Base-by-base conservation (phyloP, 1,284 basidiomycete genomes). In the Puccinia novopanici region DNA sequence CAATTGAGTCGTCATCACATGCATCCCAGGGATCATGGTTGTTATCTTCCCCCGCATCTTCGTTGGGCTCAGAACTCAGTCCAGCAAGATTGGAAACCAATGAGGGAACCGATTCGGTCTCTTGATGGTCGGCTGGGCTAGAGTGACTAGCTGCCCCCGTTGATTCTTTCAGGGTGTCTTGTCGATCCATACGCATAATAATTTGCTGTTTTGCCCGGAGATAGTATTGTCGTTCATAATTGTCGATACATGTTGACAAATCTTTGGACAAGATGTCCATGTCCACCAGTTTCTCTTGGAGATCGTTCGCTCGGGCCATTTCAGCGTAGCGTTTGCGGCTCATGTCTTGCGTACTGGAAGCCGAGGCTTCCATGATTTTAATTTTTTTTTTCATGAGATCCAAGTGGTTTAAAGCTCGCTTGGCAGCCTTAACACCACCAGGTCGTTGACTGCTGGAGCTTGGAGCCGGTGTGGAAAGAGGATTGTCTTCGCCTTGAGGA, bases 221-320 rank as follows among this genome's bases (percentile, higher is more conserved):
- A 22, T 3, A 67, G 37, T 67, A 67, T 2, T 19, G 24, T 15
- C 15, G 40, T 17, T 67, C 34, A 22, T 6, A 67, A 3, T 67
- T 22, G 45, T 45, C 65, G 12, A 67, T 40, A 67, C 65, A 67
- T 3, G 40, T 67, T 9, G 19, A 67, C 19, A 65, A 22, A 9
- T 67, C 65, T 15, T 67, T 67, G 8, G 65, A 67, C 22, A 67
- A 45, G 15, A 67, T 67, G 40, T 67, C 65, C 65, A 67, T 67
- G 22, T 67, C 15, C 5, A 67, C 24, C 10, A 67, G 9, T 8
- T n/a, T 48, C 24, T 45, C 40, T 67, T 67, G 65, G 4, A 67
- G 2, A 22, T 67, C 40, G 34, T 48, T 67, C n/a, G 65, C 65
- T 1, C 65, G 22, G 5, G 40, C 5, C 65, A 67, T 67, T 37